Conservation (phyloP, 2,329 filamentous ascomycete species). For the Pseudofabraea citricarpa region DNA sequence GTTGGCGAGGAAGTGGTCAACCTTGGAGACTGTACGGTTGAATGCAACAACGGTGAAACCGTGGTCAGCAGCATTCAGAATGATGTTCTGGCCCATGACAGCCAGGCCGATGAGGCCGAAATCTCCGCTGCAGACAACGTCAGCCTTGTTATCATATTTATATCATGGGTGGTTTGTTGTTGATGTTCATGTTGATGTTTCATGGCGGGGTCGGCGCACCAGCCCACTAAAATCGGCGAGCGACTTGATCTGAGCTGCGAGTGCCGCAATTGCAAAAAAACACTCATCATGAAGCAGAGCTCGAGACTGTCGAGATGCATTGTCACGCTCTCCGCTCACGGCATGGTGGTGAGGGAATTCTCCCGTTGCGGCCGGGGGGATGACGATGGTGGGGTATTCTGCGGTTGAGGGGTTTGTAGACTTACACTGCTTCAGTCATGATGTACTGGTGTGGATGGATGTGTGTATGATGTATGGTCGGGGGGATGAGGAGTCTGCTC, state of each 20-base stretch:
- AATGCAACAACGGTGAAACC: constrained; percentile 96
- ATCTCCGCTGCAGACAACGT: constrained; percentile 48
- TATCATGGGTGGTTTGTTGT: constrained; percentile 29
- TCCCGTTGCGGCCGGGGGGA: constrained; percentile 10
- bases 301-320: no score
- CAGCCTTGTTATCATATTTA: constrained; percentile 16
- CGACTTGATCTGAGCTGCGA: neutral
- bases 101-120: constrained; percentile 89
- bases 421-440: constrained; percentile 53
- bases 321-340: no score
- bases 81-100: constrained; percentile 87
- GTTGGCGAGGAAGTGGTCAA: constrained; percentile 88
- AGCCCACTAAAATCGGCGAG: neutral
- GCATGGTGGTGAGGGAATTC: constrained; percentile 2
- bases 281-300: no score
- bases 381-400: constrained; percentile 27
- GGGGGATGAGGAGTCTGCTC: neutral
- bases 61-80: constrained; percentile 84
- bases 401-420: constrained; percentile 30
- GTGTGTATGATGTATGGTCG: neutral
- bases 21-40: constrained; percentile 98
- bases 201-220: neutral
- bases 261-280: neutral
- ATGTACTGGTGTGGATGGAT: constrained; percentile 9
- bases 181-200: constrained; percentile 17